Evolutionary conservation across 768 basidiomycete genomes (phyloP).

Genomic region (Leucosporidium creatinivorum): DNA sequence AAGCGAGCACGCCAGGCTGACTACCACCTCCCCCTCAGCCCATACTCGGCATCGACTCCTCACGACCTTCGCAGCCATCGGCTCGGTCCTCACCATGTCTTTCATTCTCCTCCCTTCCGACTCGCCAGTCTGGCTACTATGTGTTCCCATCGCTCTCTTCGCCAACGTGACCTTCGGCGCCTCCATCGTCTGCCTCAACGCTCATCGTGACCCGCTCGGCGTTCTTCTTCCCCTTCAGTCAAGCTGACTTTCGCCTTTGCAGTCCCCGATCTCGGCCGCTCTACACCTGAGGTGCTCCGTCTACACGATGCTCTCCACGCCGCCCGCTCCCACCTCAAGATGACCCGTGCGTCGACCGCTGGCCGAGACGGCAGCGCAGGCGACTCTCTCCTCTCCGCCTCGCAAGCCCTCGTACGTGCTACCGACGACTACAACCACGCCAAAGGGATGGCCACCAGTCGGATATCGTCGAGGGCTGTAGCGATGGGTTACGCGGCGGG

Average conservation of each 20-base stretch:
- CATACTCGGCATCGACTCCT: constrained; percentile 70
- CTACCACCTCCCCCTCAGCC: constrained; percentile 40
- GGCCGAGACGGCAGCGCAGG: too few relatives aligned
- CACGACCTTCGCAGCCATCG: constrained; percentile 63
- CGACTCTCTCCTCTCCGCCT: neutral
- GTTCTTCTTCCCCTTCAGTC: neutral
- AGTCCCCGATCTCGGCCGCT: constrained; percentile 1
- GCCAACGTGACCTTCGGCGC: constrained; percentile 84
- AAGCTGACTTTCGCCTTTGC: constrained; percentile 52
- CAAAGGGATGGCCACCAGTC: constrained; percentile 6
- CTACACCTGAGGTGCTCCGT: too few relatives aligned
- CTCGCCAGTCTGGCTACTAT: constrained; percentile 61
- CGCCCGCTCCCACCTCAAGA: neutral
- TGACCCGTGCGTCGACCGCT: too few relatives aligned
- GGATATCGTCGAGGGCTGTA: constrained; percentile 39
- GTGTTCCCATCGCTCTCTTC: constrained; percentile 60
- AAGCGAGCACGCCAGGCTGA: neutral
- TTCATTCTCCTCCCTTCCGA: constrained; percentile 69
- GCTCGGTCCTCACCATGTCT: constrained; percentile 58
- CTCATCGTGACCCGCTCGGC: constrained; percentile 49
- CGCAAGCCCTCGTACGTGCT: constrained; percentile 6
- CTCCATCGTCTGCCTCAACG: constrained; percentile 79
- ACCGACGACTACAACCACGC: constrained; percentile 24
- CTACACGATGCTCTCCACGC: neutral
- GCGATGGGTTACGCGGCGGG: constrained; percentile 49